These are phyloP conservation scores for Hypholoma fasciculare DNA, from an alignment of 768 basidiomycete species.

Conservation along the genomic window DNA sequence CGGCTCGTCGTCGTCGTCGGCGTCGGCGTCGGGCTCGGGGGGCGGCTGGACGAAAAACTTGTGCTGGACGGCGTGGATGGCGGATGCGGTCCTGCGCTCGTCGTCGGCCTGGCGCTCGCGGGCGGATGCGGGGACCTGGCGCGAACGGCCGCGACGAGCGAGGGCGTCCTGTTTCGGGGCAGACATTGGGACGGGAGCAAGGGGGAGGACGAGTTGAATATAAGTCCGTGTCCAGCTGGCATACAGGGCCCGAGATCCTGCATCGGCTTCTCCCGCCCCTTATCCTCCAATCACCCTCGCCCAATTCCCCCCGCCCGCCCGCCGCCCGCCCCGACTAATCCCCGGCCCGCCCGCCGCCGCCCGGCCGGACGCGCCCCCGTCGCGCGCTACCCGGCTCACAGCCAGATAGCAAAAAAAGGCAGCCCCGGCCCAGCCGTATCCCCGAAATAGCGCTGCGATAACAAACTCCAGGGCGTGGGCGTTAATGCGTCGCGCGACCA, in stretches of 20 bases:
- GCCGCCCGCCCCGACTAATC: background rate
- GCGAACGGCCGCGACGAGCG: constrained; percentile 27
- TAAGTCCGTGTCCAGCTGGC: constrained; percentile 1
- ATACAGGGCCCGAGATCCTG: background rate
- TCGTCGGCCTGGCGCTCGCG: constrained; percentile 43
- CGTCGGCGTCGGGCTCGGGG: too few species aligned
- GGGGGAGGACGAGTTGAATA: background rate
- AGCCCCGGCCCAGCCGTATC: too few species aligned
- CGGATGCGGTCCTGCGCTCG: constrained; percentile 27
- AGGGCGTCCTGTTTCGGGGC: background rate
- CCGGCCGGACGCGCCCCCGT: background rate
- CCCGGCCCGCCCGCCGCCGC: background rate
- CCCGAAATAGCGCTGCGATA: too few species aligned
- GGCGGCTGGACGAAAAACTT: background rate
- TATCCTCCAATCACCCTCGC: constrained; percentile 18
- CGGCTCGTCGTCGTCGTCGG: background rate
- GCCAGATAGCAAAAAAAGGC: background rate
- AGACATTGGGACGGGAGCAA: constrained; percentile 16
- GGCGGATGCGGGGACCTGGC: constrained; percentile 39
- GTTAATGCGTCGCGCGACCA: too few species aligned
- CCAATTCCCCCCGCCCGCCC: background rate
- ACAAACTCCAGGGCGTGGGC: too few species aligned
- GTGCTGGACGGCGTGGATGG: background rate
- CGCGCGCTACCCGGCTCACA: background rate
- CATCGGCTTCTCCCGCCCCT: constrained; percentile 10